Conservation (phyloP, 2,329 filamentous ascomycete species). For the Trichoderma sp. region DNA sequence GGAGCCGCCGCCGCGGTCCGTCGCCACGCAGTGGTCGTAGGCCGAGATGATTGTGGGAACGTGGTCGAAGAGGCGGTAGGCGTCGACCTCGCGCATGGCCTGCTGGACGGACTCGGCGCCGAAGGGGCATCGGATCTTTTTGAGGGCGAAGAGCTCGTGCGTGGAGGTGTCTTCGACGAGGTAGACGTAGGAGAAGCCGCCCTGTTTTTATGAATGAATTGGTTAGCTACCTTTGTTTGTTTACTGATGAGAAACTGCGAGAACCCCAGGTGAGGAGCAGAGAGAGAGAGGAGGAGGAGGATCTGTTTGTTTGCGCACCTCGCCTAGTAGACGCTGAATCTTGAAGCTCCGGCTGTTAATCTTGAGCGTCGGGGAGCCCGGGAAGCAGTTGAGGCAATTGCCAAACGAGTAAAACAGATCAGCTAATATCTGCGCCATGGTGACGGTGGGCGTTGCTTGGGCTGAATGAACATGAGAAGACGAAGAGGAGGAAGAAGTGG, state of each 20-base stretch:
- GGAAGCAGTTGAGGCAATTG: constrained; percentile 95
- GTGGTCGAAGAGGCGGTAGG: constrained; percentile 84
- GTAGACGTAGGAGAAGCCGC: constrained; percentile 98
- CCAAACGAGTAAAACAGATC: constrained; percentile 89
- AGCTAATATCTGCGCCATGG: constrained; percentile 79
- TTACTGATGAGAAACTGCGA: neutral
- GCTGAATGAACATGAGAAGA: neutral
- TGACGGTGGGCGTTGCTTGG: neutral
- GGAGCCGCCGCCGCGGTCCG: constrained; percentile 63
- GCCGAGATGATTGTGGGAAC: constrained; percentile 83
- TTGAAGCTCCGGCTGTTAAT: constrained; percentile 96
- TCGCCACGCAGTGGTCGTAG: constrained; percentile 77
- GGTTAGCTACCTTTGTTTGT: neutral
- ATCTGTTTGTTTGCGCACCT: constrained; percentile 53
- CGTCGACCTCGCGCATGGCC: constrained; percentile 95
- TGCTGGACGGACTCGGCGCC: constrained; percentile 93
- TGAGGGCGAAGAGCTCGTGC: constrained; percentile 85
- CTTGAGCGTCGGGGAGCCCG: constrained; percentile 87
- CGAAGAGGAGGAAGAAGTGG: neutral
- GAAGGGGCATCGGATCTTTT: constrained; percentile 98
- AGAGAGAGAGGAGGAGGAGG: neutral
- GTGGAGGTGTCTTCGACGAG: constrained; percentile 88
- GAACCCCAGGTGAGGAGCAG: neutral
- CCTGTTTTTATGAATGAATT: constrained; percentile 48
- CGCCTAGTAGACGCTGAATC: constrained; percentile 87